Evolutionary conservation across 768 basidiomycete species (phyloP).

Genomic region (Agrocybe praecox): DNA sequence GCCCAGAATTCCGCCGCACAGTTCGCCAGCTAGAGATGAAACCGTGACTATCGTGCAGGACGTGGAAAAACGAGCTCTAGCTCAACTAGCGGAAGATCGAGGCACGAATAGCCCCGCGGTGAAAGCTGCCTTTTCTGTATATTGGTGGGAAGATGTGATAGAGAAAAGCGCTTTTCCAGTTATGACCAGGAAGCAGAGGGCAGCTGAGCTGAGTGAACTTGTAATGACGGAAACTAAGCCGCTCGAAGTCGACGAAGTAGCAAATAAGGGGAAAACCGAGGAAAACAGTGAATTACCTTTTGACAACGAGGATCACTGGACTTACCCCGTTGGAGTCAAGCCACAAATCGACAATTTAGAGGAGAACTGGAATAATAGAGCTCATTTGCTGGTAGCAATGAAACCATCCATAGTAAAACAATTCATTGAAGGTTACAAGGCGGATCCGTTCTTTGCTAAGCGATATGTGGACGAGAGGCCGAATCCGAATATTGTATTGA

Average conservation of each 20-base stretch:
- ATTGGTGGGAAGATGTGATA: slow-evolving; percentile 21
- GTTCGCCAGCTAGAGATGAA: slow-evolving; percentile 15
- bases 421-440: too few species aligned
- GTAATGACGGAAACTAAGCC: neutral
- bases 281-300: neutral
- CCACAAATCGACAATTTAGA: neutral
- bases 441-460: too few species aligned
- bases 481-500: neutral
- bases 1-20: slow-evolving; percentile 17
- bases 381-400: neutral
- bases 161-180: slow-evolving; percentile 9
- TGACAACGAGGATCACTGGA: slow-evolving; percentile 1
- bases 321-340: slow-evolving; percentile 2
- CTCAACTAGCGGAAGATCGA: slow-evolving; percentile 8
- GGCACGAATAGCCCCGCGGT: slow-evolving; percentile 5
- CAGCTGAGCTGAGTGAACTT: too few species aligned
- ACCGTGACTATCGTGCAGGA: slow-evolving; percentile 7
- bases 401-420: neutral
- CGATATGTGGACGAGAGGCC: too few species aligned
- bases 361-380: neutral
- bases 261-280: neutral
- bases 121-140: slow-evolving; percentile 20
- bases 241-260: neutral
- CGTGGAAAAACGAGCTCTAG: neutral
- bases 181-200: slow-evolving; percentile 3